Percentiles rank a stretch among this genome's conserved stretches.
Conservation (phyloP, 768 basidiomycete species). For the Myochromella boudieri region DNA sequence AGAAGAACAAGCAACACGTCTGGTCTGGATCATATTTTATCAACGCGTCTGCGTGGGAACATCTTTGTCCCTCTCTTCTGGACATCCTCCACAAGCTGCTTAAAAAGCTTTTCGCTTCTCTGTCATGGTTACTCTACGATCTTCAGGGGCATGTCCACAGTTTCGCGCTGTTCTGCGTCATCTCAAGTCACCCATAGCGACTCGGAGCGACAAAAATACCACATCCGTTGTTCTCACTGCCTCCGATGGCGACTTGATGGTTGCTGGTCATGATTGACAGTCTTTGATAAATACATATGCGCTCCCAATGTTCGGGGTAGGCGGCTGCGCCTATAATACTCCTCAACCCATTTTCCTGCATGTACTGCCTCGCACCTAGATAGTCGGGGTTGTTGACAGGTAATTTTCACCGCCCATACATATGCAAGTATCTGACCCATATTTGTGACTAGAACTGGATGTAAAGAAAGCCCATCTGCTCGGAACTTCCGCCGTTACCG, state of each 20-base stretch:
- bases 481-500: too few relatives aligned
- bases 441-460: too few relatives aligned
- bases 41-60: constrained; percentile 18
- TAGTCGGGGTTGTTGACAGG: too few relatives aligned
- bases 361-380: too few relatives aligned
- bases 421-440: too few relatives aligned
- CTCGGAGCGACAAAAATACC: not conserved
- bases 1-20: constrained; percentile 3
- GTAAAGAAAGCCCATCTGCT: too few relatives aligned
- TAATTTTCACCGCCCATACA: too few relatives aligned
- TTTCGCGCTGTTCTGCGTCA: constrained; percentile 2
- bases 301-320: not conserved
- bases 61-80: too few relatives aligned
- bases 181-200: constrained; percentile 5
- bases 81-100: too few relatives aligned
- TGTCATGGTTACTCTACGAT: constrained; percentile 13
- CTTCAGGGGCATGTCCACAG: not conserved
- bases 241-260: constrained; percentile 6
- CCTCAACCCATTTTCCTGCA: too few relatives aligned
- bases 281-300: not conserved
- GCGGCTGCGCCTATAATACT: not conserved
- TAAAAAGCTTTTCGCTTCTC: not conserved
- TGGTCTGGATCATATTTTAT: constrained; percentile 13
- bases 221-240: not conserved
- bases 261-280: constrained; percentile 3